Base-by-base conservation (phyloP, 1,139 yeast species). In the Saccharomyces hybrid region DNA sequence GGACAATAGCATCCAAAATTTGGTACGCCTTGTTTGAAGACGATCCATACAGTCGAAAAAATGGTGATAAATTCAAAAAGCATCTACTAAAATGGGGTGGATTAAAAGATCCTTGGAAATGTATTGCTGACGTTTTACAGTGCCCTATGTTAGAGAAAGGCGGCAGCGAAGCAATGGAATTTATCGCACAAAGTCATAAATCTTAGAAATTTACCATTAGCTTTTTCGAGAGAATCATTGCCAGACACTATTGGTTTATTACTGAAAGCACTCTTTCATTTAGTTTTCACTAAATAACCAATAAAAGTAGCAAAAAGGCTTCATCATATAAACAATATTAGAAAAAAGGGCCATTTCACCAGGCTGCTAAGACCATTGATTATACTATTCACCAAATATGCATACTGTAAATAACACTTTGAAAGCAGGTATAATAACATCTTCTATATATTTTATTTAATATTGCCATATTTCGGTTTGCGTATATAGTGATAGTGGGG, bases 61-160 rank as follows among this genome's bases (percentile, higher is more conserved):
- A 88, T 4, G 99, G 99, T 14, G 84, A 81, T 54, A 81, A 80
- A 61, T 88, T 90, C 69, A 82, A 80, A 58, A 73, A 81, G 29
- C 79, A 83, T 58, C 84, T 93, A 1, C 74, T 95, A 57, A 80
- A 81, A 65, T 91, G 97, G 96, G 99, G 99, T 28, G 99, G 99
- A 0, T 81, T 95, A 5, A 78, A 82, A 58, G 93, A 89, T 64
- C 95, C 98, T 0, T 90, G 97, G 97, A 71, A 75, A 28, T 85
- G 96, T 65, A 76, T 91, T 31, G 88, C 96, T 0, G 88, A 85
- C 59, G 95, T 88, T 1, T 73, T 91, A 51, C 87, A 83, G 51
- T 76, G 78, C 46, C 82, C 83, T 2, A 78, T 75, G 49, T 72
- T 90, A 53, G 75, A 76, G 1, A 72, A 75, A 28, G 96, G 96